A percentile compares a stretch with the other conserved stretches of the same genome.
Evolutionary conservation across 1,139 yeast genomes (phyloP).

Genomic region (Oligophagozyma castellii): DNA sequence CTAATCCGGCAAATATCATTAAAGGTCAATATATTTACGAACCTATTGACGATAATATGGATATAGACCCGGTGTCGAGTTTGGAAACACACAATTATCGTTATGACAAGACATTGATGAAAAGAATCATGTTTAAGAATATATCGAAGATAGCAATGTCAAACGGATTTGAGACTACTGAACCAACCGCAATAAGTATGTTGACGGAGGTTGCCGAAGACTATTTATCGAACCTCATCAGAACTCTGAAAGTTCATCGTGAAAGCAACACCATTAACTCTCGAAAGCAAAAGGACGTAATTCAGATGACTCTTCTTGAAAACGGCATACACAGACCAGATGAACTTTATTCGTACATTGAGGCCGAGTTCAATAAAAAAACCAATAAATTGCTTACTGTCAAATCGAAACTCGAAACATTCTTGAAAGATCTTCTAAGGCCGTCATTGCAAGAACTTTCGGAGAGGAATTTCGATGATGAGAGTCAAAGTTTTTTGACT

Average conservation of each 20-base stretch:
- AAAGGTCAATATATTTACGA: constrained; percentile 13
- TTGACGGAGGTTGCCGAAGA: constrained; percentile 75
- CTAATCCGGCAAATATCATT: constrained; percentile 10
- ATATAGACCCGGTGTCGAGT: constrained; percentile 67
- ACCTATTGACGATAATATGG: constrained; percentile 43
- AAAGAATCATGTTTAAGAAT: constrained; percentile 51
- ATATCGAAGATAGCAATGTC: constrained; percentile 80
- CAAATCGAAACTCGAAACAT: constrained; percentile 50
- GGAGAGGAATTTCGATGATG: constrained; percentile 73
- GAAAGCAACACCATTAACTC: constrained; percentile 46
- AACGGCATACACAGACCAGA: constrained; percentile 80
- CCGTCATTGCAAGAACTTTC: constrained; percentile 68
- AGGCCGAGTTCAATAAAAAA: constrained; percentile 61
- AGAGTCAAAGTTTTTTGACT: constrained; percentile 83
- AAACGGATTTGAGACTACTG: constrained; percentile 81
- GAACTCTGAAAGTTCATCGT: constrained; percentile 52
- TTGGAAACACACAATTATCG: constrained; percentile 47
- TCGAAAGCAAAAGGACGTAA: constrained; percentile 32
- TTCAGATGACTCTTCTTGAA: constrained; percentile 56
- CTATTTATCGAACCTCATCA: constrained; percentile 61
- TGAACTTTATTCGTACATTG: constrained; percentile 58
- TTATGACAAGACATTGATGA: constrained; percentile 44
- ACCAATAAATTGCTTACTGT: constrained; percentile 57
- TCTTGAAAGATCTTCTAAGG: constrained; percentile 66
- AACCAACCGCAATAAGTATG: constrained; percentile 63